These are phyloP conservation scores for Paramecium sexaurelia DNA, from an alignment of 73 alveolate species.

Conservation along the genomic window DNA sequence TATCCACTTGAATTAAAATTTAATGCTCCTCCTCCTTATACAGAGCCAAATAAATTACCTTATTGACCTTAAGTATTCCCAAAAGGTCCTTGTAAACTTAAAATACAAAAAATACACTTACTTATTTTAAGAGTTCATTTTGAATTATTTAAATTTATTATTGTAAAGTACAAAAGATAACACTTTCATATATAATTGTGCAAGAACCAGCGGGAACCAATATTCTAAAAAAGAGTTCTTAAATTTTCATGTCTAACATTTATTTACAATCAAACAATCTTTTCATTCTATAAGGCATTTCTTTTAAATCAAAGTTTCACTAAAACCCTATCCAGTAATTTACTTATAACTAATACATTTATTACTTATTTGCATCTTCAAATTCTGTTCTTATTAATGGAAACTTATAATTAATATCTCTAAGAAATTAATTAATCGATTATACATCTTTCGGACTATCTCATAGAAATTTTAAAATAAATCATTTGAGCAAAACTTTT, in stretches of 20 bases:
- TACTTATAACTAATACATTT: no score
- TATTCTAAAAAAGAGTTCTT: background rate
- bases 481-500: background rate
- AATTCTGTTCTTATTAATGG: background rate
- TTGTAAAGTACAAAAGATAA: background rate
- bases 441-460: background rate
- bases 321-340: background rate
- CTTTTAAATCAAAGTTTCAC: background rate
- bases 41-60: background rate
- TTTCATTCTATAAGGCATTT: background rate
- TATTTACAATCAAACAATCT: background rate
- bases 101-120: background rate
- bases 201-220: background rate
- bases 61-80: background rate
- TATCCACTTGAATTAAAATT: background rate
- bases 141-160: background rate
- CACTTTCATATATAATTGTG: background rate
- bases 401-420: background rate
- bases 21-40: background rate
- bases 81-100: background rate
- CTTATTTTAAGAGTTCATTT: background rate
- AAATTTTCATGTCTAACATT: background rate
- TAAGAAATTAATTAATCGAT: background rate
- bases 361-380: background rate
- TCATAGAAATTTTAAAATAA: background rate